phyloP scores from a whole-genome alignment of 768 basidiomycete genomes.

The Tremella fuciformis region DNA sequence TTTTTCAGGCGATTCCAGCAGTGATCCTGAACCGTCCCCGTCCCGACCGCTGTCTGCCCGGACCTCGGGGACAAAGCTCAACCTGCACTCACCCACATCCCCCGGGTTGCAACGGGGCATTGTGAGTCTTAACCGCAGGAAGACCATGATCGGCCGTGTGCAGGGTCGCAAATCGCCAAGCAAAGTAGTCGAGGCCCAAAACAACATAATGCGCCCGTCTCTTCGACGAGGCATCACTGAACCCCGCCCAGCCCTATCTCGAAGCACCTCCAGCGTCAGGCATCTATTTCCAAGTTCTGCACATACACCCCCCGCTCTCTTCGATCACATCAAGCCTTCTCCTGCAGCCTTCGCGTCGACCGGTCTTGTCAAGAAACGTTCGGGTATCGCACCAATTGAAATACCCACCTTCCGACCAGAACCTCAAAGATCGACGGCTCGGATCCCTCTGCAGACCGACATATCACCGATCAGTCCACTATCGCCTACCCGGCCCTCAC shows the following conservation, averaged over 20 bases:
- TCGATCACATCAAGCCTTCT: slow-evolving; percentile 42
- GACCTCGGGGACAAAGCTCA: not conserved
- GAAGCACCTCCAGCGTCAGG: not conserved
- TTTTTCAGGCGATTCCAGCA: slow-evolving; percentile 28
- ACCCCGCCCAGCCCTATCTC: slow-evolving; percentile 11
- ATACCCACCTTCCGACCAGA: slow-evolving; percentile 30
- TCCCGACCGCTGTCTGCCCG: slow-evolving; percentile 18
- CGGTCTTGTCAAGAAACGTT: slow-evolving; percentile 53
- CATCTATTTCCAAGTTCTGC: slow-evolving; percentile 12
- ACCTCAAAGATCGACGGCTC: not conserved
- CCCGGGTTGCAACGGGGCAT: not conserved
- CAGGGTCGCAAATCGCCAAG: not conserved
- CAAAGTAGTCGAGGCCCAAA: not conserved
- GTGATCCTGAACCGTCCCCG: slow-evolving; percentile 23
- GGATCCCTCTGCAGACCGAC: not conserved
- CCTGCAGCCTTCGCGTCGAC: slow-evolving; percentile 54
- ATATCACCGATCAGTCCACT: slow-evolving; percentile 12
- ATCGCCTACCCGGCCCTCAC: slow-evolving; percentile 22
- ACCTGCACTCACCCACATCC: slow-evolving; percentile 2
- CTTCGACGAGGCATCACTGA: slow-evolving; percentile 45
- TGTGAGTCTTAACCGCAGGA: slow-evolving; percentile 12
- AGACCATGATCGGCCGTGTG: slow-evolving; percentile 12
- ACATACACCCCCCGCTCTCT: slow-evolving; percentile 33
- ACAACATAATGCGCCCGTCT: slow-evolving; percentile 19
- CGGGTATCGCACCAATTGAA: slow-evolving; percentile 23